A percentile compares a stretch with the other conserved stretches of the same genome.
Conservation (phyloP, 2,329 filamentous ascomycete species). For the Fusarium staphyleae region DNA sequence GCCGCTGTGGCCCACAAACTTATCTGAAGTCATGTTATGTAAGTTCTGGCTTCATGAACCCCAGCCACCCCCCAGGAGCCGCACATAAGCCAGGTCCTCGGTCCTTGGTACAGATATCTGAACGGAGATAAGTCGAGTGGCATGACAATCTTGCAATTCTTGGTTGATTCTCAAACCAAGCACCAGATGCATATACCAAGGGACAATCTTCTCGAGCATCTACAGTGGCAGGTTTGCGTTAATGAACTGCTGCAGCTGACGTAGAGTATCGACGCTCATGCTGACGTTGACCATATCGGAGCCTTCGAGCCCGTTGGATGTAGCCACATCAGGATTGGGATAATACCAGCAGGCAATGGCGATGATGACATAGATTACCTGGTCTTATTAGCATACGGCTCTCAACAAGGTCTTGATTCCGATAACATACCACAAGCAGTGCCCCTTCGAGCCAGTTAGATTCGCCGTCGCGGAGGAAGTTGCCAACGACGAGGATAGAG, state of each 20-base stretch:
- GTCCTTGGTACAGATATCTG: no score
- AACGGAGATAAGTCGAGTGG: no score
- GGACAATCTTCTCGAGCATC: neutral
- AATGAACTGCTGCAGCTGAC: constrained; percentile 40
- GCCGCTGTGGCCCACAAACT: no score
- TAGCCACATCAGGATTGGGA: constrained; percentile 51
- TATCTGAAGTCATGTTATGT: no score
- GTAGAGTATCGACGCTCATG: constrained; percentile 42
- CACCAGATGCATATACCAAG: no score
- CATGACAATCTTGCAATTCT: no score
- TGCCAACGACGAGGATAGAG: constrained; percentile 76
- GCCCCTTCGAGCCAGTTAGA: constrained; percentile 79
- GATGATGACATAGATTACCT: constrained; percentile 54
- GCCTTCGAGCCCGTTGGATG: constrained; percentile 43
- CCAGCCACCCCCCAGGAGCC: no score
- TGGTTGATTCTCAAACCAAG: no score
- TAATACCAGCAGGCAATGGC: constrained; percentile 56
- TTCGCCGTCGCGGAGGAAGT: constrained; percentile 76
- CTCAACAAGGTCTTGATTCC: rapidly evolving
- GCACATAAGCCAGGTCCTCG: no score
- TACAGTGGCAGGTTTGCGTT: constrained; percentile 22
- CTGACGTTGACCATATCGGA: constrained; percentile 40
- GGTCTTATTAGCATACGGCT: neutral
- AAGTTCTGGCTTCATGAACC: no score
- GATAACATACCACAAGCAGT: constrained; percentile 64